A percentile compares a stretch with the other conserved stretches of the same genome.
phyloP scores from a whole-genome alignment of 2,329 filamentous ascomycete species.

The Colletotrichum simmondsii region DNA sequence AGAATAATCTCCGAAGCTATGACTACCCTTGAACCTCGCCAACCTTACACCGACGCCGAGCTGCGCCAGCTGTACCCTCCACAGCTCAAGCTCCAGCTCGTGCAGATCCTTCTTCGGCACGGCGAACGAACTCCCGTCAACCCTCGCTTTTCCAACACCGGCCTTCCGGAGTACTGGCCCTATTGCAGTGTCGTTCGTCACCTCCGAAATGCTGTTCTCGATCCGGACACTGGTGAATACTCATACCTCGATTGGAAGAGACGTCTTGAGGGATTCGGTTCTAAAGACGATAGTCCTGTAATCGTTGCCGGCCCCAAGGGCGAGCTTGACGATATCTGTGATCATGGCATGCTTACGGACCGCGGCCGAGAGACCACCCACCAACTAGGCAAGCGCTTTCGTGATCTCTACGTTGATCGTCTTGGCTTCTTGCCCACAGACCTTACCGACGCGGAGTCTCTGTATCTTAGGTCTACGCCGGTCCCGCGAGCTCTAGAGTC shows the following conservation, averaged over 20 bases:
- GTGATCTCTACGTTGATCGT: conserved; percentile 79
- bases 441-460: conserved; percentile 62
- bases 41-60: conserved; percentile 84
- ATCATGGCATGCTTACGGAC: conserved; percentile 81
- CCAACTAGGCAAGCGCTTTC: conserved; percentile 73
- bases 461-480: conserved; percentile 81
- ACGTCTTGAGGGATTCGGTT: conserved; percentile 84
- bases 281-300: conserved; percentile 71
- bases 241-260: conserved; percentile 71
- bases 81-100: conserved; percentile 83
- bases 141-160: conserved; percentile 85
- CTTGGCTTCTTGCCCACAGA: conserved; percentile 74
- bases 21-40: conserved; percentile 80
- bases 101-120: conserved; percentile 87
- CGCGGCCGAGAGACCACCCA: conserved; percentile 78
- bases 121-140: conserved; percentile 87
- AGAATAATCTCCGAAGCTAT: conserved; percentile 57
- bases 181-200: conserved; percentile 85
- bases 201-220: conserved; percentile 66
- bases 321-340: conserved; percentile 84
- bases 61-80: conserved; percentile 84
- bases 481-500: conserved; percentile 82
- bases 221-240: conserved; percentile 51
- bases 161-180: conserved; percentile 80
- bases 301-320: conserved; percentile 75